Evolutionary conservation across 768 basidiomycete genomes (phyloP).

Genomic region (Dendrothele bispora): DNA sequence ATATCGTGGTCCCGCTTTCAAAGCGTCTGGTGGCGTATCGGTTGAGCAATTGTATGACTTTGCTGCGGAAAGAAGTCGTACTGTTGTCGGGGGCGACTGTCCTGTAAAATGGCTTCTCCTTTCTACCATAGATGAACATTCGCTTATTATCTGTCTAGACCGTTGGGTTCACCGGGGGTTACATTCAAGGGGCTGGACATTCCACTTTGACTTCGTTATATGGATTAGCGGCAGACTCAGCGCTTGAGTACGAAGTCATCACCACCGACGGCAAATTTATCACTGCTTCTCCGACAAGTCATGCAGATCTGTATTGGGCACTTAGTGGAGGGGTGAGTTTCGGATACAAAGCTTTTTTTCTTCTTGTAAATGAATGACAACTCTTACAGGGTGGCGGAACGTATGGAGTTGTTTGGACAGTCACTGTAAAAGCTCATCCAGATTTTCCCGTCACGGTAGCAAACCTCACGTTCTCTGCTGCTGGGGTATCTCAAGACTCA

Average conservation of each 20-base stretch:
- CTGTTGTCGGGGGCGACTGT: slow-evolving; percentile 13
- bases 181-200: slow-evolving; percentile 29
- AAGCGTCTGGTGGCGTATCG: slow-evolving; percentile 10
- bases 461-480: neutral
- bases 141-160: slow-evolving; percentile 19
- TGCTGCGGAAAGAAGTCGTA: slow-evolving; percentile 9
- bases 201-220: slow-evolving; percentile 14
- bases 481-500: slow-evolving; percentile 1
- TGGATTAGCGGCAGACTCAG: slow-evolving; percentile 22
- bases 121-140: neutral
- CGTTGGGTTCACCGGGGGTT: slow-evolving; percentile 39
- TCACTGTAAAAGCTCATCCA: slow-evolving; percentile 6
- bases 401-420: slow-evolving; percentile 6
- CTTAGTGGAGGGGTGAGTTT: slow-evolving; percentile 27
- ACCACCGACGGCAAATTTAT: slow-evolving; percentile 36
- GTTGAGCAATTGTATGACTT: slow-evolving; percentile 7
- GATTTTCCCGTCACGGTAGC: slow-evolving; percentile 6
- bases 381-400: slow-evolving; percentile 7
- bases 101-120: slow-evolving; percentile 1
- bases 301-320: slow-evolving; percentile 41
- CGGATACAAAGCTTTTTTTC: neutral
- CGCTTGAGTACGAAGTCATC: slow-evolving; percentile 36
- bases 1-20: slow-evolving; percentile 11
- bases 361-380: neutral
- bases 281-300: slow-evolving; percentile 30